phyloP scores from a whole-genome alignment of 176 grass and related monocot species.

The Phragmites australis region DNA sequence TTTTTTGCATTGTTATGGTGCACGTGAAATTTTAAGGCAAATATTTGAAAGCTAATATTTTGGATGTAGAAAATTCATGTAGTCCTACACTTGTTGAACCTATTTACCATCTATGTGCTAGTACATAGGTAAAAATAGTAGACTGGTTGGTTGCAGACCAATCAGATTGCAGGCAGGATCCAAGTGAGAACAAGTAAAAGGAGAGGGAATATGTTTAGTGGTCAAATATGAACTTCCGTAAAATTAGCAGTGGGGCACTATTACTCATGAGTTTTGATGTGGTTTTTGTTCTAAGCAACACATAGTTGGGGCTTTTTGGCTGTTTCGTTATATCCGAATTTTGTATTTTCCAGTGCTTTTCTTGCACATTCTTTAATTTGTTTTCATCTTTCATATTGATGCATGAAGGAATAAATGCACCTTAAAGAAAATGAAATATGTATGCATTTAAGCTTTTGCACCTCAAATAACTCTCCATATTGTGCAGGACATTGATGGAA shows the following conservation, averaged over 20 bases:
- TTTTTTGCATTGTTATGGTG: neutral
- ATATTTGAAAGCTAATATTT: neutral
- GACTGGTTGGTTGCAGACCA: neutral
- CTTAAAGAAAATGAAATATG: conserved; percentile 11
- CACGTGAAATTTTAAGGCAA: neutral
- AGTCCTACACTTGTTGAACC: neutral
- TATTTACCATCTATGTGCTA: neutral
- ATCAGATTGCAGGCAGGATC: neutral
- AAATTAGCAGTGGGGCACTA: neutral
- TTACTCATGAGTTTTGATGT: neutral
- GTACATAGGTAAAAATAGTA: neutral
- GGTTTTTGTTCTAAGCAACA: neutral
- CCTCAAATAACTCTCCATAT: conserved; percentile 32
- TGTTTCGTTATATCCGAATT: neutral
- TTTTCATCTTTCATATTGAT: neutral
- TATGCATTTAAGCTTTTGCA: neutral
- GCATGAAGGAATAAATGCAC: neutral
- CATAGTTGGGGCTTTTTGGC: neutral
- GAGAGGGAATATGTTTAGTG: neutral
- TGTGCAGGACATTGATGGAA: conserved; percentile 89
- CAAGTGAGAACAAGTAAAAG: neutral
- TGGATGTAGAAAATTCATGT: neutral
- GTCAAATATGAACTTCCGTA: neutral
- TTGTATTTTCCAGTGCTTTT: neutral
- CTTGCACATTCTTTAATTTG: neutral